A percentile compares a stretch with the other conserved stretches of the same genome.
Evolutionary conservation across 176 grass and related monocot genomes (phyloP).

Genomic region (Coix lacrymajobi): DNA sequence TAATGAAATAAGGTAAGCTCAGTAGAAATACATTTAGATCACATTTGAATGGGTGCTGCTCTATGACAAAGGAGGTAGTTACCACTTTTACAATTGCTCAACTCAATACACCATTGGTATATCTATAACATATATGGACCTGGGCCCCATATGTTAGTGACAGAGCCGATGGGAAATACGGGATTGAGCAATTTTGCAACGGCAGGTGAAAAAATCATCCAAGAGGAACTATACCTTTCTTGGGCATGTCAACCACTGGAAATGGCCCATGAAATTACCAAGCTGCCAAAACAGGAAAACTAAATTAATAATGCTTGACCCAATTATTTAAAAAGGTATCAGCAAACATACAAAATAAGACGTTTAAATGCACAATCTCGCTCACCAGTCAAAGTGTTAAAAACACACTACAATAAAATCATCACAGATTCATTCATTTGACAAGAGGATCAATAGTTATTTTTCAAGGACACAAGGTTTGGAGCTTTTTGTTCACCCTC

Average conservation of each 20-base stretch:
- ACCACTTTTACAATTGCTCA: background rate
- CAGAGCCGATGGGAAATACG: background rate
- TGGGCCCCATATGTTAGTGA: background rate
- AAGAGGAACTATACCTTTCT: slow-evolving; percentile 54
- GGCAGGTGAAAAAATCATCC: background rate
- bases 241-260: slow-evolving; percentile 81
- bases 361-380: background rate
- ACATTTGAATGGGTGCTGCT: background rate
- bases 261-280: slow-evolving; percentile 79
- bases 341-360: background rate
- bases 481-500: background rate
- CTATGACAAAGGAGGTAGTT: background rate
- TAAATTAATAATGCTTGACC: background rate
- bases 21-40: background rate
- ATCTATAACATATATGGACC: background rate
- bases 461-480: background rate
- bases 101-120: background rate
- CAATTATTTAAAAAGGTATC: background rate
- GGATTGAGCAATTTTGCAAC: background rate
- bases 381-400: background rate
- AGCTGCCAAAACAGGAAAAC: slow-evolving; percentile 40
- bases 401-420: background rate
- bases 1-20: slow-evolving; percentile 4
- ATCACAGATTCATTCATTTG: background rate
- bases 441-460: background rate